Evolutionary conservation across 1,284 basidiomycete species (phyloP), one percentile per base, ranked within the genome.

Genomic region (Takashimella koratensis): DNA sequence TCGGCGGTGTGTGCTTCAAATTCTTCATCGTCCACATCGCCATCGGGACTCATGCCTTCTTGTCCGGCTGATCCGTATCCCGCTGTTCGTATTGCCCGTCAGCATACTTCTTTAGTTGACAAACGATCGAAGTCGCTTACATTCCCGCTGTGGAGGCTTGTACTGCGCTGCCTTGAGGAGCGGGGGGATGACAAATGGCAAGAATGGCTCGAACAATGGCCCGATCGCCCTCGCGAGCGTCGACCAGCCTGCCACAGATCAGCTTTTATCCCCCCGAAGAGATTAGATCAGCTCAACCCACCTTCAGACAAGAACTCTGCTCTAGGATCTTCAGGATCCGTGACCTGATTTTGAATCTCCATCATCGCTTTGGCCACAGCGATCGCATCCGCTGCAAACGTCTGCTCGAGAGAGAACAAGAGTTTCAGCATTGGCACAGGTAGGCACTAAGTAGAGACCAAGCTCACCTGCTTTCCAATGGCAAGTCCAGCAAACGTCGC

Each of bases 401-500:
- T 77, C 26, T 90, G 86, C 1, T 82, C n/a, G 77, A 39, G 4
- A 20, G 45, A 58, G 43, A 45, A n/a, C n/a, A 51, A 56, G 25
- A 51, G 52, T 42, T 39, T 52, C 45, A 56, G 49, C 12, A 2
- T 26, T n/a, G n/a, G n/a, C n/a, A n/a, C n/a, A n/a, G n/a, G 22
- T n/a, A 11, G 5, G 1, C 49, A 5, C 16, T 22, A 16, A 8
- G 8, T 36, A 8, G 10, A 8, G 16, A 4, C n/a, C 19, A 21
- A 1, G 52, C 62, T 44, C 23, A 67, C 63, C 43, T 59, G 54
- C 49, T 65, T 68, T 2, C 88, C 88, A 16, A 91, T 88, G 12
- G 88, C 88, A 54, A 89, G 87, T 2, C 87, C 89, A 51, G 90
- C 85, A 8, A 90, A 76, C 2, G 86, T 86, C 0, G 86, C 88